Evolutionary conservation across 768 basidiomycete species (phyloP), one percentile per base, ranked within the genome.

Genomic region (Boletus vermiculosoides): DNA sequence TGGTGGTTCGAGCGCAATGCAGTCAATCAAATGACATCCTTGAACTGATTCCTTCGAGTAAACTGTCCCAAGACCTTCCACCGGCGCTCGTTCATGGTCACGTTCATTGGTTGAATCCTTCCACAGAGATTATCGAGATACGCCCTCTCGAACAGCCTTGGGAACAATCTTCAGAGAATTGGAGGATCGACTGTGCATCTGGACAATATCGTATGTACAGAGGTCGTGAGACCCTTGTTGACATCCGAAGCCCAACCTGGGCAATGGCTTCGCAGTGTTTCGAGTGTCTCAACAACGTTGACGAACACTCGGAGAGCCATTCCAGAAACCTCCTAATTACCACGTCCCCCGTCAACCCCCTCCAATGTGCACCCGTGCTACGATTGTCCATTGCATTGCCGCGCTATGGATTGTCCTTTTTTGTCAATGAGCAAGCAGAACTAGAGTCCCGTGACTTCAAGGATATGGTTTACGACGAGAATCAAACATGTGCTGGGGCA

Each of bases 381-480:
- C 50, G 18, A 28, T 46, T n/a, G 1, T 61, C 51, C 7, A 58
- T 76, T 37, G 52, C 67, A 16, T 61, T 81, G 9, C 76, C 75
- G 31, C 70, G 70, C 2, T 74, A 71, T 37, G 58, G 67, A 3
- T 57, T 81, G 15, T 63, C 69, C 2, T 81, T 81, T 49, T 70
- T 73, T 45, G 40, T 76, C 23, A 70, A 71, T 15, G 11, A 30
- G 0, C 4, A 30, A 1, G 57, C 57, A 23, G 57, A 66, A 9
- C 61, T 81, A 6, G 71, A 79, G 54, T 78, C 73, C 28, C 56
- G 51, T 12, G 77, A 77, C 48, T 65, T 77, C 45, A 70, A 68
- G 8, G 65, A 65, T n/a, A 78, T 77, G 69, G 61, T 75, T 16
- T 63, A 79, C 8, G 76, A 79, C 39, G 11, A 51, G 5, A 40